These are phyloP conservation scores for Spathaspora passalidarum DNA, from an alignment of 805 yeast genomes.

Conservation along the genomic window DNA sequence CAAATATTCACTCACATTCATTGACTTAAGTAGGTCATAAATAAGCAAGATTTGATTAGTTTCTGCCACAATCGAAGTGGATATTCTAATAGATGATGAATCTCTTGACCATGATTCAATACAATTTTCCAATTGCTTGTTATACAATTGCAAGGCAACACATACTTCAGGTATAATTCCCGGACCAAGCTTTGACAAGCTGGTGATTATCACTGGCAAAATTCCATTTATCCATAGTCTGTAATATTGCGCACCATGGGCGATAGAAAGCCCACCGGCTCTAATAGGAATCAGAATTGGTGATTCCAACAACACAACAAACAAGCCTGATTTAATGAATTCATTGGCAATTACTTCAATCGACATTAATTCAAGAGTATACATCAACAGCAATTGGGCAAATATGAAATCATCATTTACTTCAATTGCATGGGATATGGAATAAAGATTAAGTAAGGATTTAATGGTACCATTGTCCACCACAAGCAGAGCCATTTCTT, in stretches of 20 bases:
- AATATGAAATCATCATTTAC: slow-evolving; percentile 63
- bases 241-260: slow-evolving; percentile 55
- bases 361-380: slow-evolving; percentile 64
- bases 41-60: slow-evolving; percentile 62
- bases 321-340: slow-evolving; percentile 60
- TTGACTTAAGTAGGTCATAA: slow-evolving; percentile 51
- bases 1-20: slow-evolving; percentile 52
- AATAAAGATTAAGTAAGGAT: slow-evolving; percentile 60
- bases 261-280: slow-evolving; percentile 58
- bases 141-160: slow-evolving; percentile 59
- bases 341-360: slow-evolving; percentile 63
- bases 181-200: slow-evolving; percentile 62
- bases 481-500: slow-evolving; percentile 50
- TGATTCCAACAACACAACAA: slow-evolving; percentile 67
- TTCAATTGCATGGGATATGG: slow-evolving; percentile 61
- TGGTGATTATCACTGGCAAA: slow-evolving; percentile 59
- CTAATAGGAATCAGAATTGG: slow-evolving; percentile 67
- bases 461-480: slow-evolving; percentile 59
- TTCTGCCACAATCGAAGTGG: slow-evolving; percentile 36
- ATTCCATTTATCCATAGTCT: slow-evolving; percentile 85
- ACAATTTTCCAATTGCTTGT: slow-evolving; percentile 62
- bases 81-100: slow-evolving; percentile 38
- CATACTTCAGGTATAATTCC: slow-evolving; percentile 63
- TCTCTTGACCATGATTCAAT: slow-evolving; percentile 67
- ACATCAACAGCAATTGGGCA: slow-evolving; percentile 69